Evolutionary conservation across 306 rosid species (phyloP).

Genomic region (Fragaria ananassa): DNA sequence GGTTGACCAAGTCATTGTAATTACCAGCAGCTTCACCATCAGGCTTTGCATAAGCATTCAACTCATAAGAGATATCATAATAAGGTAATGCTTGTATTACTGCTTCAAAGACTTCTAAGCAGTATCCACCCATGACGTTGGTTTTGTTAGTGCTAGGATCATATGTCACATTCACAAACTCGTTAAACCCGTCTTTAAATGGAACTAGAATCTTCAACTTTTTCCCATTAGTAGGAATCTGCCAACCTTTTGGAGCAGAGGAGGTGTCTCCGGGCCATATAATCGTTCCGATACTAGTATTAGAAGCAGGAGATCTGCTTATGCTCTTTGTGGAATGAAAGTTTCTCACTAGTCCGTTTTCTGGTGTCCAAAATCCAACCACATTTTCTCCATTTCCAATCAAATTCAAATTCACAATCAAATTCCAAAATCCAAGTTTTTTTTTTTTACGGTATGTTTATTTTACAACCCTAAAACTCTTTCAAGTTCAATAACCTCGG

Average conservation of each 20-base stretch:
- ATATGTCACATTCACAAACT: neutral
- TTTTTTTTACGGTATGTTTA: too few relatives aligned
- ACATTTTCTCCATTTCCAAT: slow-evolving; percentile 2
- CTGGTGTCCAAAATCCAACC: slow-evolving; percentile 2
- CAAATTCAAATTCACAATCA: too few relatives aligned
- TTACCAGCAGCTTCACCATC: neutral
- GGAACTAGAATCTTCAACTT: neutral
- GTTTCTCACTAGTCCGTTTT: neutral
- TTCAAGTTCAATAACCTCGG: too few relatives aligned
- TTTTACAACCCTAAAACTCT: too few relatives aligned
- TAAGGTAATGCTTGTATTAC: neutral
- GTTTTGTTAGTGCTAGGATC: neutral
- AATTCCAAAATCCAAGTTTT: too few relatives aligned
- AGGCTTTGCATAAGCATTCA: neutral
- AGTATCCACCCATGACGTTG: neutral
- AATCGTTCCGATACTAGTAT: neutral
- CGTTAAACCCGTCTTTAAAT: neutral
- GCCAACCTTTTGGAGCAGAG: neutral
- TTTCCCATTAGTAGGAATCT: slow-evolving; percentile 1
- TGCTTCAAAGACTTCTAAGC: neutral
- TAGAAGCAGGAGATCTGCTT: neutral
- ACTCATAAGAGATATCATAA: neutral
- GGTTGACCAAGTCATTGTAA: slow-evolving; percentile 2
- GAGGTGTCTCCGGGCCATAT: neutral
- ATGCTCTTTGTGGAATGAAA: neutral